phyloP scores from a whole-genome alignment of 2,329 filamentous ascomycete genomes.

The Epichloe sp. region DNA sequence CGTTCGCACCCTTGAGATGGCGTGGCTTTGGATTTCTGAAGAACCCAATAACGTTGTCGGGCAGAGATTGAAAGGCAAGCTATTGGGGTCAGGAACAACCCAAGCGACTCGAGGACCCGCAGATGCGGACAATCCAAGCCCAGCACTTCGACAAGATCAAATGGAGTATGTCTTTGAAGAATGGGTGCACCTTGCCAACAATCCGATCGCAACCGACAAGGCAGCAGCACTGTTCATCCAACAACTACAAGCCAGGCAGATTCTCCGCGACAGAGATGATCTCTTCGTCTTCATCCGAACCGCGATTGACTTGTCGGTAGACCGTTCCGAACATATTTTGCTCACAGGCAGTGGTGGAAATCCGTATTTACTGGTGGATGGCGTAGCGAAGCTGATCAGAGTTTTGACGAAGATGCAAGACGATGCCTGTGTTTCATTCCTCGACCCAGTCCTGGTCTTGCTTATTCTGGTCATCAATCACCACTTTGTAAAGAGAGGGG shows the following conservation, averaged over 20 bases:
- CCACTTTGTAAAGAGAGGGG: constrained; percentile 68
- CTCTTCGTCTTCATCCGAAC: constrained; percentile 67
- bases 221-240: constrained; percentile 64
- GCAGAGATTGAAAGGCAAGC: constrained; percentile 58
- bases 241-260: constrained; percentile 62
- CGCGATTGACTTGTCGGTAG: constrained; percentile 67
- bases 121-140: constrained; percentile 33
- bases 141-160: constrained; percentile 56
- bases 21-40: constrained; percentile 69
- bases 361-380: constrained; percentile 54
- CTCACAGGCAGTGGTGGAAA: constrained; percentile 47
- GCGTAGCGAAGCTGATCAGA: constrained; percentile 67
- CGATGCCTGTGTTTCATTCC: constrained; percentile 50
- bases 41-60: constrained; percentile 52
- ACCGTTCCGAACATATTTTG: constrained; percentile 60
- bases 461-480: constrained; percentile 71
- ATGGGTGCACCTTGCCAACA: constrained; percentile 75
- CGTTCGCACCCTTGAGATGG: constrained; percentile 64
- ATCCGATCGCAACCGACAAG: constrained; percentile 62
- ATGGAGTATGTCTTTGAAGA: constrained; percentile 94
- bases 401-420: constrained; percentile 61
- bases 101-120: constrained; percentile 30
- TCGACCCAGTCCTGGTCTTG: constrained; percentile 69
- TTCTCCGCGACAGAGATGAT: constrained; percentile 64
- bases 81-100: constrained; percentile 26